Conservation (phyloP, 2,329 filamentous ascomycete species). For the Ceratocystis harringtonii region DNA sequence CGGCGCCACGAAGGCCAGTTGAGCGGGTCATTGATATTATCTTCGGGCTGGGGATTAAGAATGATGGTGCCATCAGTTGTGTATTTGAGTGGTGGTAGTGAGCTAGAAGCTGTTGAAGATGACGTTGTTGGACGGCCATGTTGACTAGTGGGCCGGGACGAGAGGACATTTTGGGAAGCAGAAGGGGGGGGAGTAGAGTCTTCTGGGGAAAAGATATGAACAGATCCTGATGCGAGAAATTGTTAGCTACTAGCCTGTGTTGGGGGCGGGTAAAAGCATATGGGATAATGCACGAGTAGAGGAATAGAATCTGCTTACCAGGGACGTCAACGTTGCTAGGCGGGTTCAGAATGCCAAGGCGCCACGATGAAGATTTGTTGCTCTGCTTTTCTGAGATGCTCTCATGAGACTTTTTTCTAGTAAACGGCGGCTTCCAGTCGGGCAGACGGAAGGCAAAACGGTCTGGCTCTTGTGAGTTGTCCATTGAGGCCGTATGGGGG, state of each 20-base stretch:
- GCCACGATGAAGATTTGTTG: conserved; percentile 27
- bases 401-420: background rate
- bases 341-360: conserved; percentile 72
- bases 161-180: background rate
- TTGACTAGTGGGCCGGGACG: conserved; percentile 16
- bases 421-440: background rate
- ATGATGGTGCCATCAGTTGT: conserved; percentile 74
- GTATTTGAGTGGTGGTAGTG: conserved; percentile 44
- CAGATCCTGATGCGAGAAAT: conserved; percentile 34
- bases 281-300: background rate
- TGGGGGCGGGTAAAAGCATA: background rate
- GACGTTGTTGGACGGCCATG: conserved; percentile 15
- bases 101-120: conserved; percentile 17
- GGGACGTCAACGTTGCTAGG: conserved; percentile 72
- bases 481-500: background rate
- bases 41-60: conserved; percentile 80
- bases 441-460: background rate
- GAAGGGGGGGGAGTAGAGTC: conserved; percentile 36
- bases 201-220: conserved; percentile 39
- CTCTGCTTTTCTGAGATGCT: background rate
- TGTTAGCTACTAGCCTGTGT: background rate
- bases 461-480: background rate
- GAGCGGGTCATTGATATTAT: conserved; percentile 76
- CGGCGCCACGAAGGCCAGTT: conserved; percentile 80
- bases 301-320: conserved; percentile 35